Percentiles rank a stretch among this genome's conserved stretches.
These are phyloP conservation scores for Omphalea diandra DNA, from an alignment of 441 rosid species.

Conservation along the genomic window DNA sequence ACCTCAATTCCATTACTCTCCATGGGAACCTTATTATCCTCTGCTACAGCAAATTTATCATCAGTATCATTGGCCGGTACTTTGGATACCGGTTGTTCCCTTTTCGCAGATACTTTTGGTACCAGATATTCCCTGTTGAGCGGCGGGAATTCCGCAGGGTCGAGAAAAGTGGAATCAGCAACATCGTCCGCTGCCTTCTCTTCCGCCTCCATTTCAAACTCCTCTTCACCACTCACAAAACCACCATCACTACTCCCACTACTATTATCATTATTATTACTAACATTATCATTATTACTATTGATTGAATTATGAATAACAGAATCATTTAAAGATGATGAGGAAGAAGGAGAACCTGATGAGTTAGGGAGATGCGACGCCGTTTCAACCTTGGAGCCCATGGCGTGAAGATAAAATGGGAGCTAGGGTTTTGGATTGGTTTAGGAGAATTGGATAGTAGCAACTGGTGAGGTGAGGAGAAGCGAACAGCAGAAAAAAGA, in stretches of 20 bases:
- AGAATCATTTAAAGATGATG: constrained; percentile 16
- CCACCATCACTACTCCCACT: constrained; percentile 32
- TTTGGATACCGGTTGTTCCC: too few relatives aligned
- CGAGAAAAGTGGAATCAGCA: constrained; percentile 21
- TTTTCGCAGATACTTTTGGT: constrained; percentile 20
- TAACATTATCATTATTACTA: constrained; percentile 28
- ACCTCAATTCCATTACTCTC: constrained; percentile 32
- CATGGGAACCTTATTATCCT: too few relatives aligned
- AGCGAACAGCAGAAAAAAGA: neutral
- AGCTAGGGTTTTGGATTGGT: constrained; percentile 17
- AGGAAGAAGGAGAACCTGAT: constrained; percentile 46
- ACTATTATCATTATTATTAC: constrained; percentile 11
- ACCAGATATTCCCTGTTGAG: constrained; percentile 29
- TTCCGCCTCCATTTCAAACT: constrained; percentile 38
- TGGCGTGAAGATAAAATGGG: constrained; percentile 14
- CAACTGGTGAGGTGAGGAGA: constrained; percentile 12
- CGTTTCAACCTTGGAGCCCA: constrained; percentile 45
- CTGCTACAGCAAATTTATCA: constrained; percentile 22
- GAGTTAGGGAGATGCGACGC: constrained; percentile 29
- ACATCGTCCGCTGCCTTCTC: too few relatives aligned
- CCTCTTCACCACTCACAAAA: constrained; percentile 47
- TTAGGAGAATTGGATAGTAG: too few relatives aligned
- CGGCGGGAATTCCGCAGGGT: constrained; percentile 26
- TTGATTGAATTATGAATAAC: constrained; percentile 23
- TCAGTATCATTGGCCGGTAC: constrained; percentile 26